Conservation (phyloP, 148 eudicot genomes). For the Tetragonia tetragonoides region DNA sequence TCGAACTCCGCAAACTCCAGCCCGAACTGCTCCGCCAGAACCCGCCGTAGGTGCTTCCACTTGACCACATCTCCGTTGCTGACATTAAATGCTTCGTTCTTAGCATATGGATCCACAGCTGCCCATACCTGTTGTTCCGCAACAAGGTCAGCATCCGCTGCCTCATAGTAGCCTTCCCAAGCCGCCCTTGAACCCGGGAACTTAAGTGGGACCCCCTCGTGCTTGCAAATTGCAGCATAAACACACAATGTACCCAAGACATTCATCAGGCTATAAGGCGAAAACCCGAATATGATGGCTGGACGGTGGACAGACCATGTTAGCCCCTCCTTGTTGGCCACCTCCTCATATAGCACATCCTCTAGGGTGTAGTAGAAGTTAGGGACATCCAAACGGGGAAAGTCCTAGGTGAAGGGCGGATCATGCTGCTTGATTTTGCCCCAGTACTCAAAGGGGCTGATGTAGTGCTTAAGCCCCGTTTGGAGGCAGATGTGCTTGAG, state of each 20-base stretch:
- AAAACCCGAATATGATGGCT: constrained; percentile 30
- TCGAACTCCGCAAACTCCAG: constrained; percentile 33
- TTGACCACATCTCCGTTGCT: constrained; percentile 48
- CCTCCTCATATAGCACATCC: constrained; percentile 33
- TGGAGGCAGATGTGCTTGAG: constrained; percentile 40
- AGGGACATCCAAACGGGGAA: constrained; percentile 33
- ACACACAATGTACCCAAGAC: constrained; percentile 28
- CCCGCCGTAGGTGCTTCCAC: constrained; percentile 49
- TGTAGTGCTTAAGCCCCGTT: constrained; percentile 38
- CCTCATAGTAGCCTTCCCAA: constrained; percentile 35
- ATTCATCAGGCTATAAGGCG: constrained; percentile 40
- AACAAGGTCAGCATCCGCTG: constrained; percentile 41
- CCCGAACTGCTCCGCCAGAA: constrained; percentile 43
- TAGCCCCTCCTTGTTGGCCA: constrained; percentile 25
- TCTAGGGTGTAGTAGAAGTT: constrained; percentile 40
- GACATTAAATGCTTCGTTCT: constrained; percentile 42
- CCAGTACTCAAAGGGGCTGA: constrained; percentile 27
- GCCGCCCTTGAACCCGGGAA: constrained; percentile 34
- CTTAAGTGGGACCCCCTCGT: constrained; percentile 31
- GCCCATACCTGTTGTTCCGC: constrained; percentile 54
- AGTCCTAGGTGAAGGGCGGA: constrained; percentile 39
- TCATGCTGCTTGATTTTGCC: constrained; percentile 23
- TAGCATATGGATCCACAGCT: constrained; percentile 43
- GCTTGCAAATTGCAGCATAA: constrained; percentile 44
- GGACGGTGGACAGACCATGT: constrained; percentile 45